Conservation (phyloP, 106 monocot genomes). For the Acorus calamus region DNA sequence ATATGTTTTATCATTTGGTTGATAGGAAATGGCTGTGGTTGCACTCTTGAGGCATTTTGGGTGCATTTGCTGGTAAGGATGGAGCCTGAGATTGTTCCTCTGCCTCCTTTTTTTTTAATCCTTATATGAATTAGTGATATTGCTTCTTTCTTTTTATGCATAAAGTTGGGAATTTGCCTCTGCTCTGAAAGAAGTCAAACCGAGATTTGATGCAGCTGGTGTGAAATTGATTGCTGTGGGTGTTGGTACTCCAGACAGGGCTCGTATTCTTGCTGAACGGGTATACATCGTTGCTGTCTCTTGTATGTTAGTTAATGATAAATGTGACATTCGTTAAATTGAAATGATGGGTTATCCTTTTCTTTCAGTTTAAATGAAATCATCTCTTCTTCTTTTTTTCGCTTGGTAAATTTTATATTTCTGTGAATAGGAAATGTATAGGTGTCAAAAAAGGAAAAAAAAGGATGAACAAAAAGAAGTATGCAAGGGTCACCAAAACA, state of each 20-base stretch:
- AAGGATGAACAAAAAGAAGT: too few species aligned
- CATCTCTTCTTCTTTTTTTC: too few species aligned
- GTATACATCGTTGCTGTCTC: constrained; percentile 13
- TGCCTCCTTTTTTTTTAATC: not conserved
- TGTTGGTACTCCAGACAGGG: constrained; percentile 68
- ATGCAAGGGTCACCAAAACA: too few species aligned
- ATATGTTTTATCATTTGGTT: not conserved
- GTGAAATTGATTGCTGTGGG: constrained; percentile 72
- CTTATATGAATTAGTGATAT: not conserved
- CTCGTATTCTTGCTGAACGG: constrained; percentile 72
- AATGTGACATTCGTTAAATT: too few species aligned
- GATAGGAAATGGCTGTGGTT: constrained; percentile 69
- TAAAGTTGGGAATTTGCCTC: constrained; percentile 85
- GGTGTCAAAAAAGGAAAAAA: too few species aligned
- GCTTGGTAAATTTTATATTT: too few species aligned
- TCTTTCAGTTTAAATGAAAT: too few species aligned
- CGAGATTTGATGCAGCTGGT: constrained; percentile 63
- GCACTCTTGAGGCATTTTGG: constrained; percentile 91
- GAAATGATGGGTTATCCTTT: too few species aligned
- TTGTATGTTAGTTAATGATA: too few species aligned
- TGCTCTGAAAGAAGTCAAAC: constrained; percentile 42
- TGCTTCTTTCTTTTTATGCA: constrained; percentile 4
- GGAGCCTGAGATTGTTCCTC: not conserved
- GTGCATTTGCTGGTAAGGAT: constrained; percentile 69
- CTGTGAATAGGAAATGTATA: too few species aligned